A percentile compares a stretch with the other conserved stretches of the same genome.
Evolutionary conservation across 2,329 filamentous ascomycete species (phyloP).

Genomic region (Herpotrichia juniperi): DNA sequence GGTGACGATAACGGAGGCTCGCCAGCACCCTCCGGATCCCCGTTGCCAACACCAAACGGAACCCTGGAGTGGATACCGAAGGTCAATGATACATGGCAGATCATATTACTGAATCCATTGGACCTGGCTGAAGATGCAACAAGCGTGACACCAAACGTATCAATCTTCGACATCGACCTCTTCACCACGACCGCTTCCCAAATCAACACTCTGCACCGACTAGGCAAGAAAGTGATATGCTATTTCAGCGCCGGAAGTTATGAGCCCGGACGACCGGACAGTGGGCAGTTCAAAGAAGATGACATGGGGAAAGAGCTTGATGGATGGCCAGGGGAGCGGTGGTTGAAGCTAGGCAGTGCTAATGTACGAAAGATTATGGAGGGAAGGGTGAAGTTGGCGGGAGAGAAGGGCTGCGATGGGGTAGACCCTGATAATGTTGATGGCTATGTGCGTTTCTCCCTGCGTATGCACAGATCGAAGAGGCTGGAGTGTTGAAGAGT

Average conservation of each 20-base stretch:
- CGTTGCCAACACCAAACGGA: conserved; percentile 30
- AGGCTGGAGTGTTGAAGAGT: background rate
- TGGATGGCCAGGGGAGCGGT: conserved; percentile 71
- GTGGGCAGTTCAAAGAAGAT: conserved; percentile 56
- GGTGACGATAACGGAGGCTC: conserved; percentile 8
- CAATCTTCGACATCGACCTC: conserved; percentile 67
- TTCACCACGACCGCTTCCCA: conserved; percentile 58
- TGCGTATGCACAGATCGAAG: background rate
- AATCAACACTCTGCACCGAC: conserved; percentile 55
- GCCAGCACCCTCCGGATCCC: conserved; percentile 27
- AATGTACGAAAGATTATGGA: conserved; percentile 71
- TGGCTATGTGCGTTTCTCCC: conserved; percentile 57
- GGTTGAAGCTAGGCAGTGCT: conserved; percentile 65
- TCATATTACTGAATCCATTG: conserved; percentile 58
- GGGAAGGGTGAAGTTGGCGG: conserved; percentile 63
- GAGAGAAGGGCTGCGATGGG: conserved; percentile 68
- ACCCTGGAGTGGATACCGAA: conserved; percentile 58
- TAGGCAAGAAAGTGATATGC: conserved; percentile 70
- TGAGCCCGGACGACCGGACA: conserved; percentile 68
- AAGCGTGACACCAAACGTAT: conserved; percentile 56
- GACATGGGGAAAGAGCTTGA: conserved; percentile 66
- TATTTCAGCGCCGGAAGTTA: conserved; percentile 77
- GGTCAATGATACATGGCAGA: conserved; percentile 65
- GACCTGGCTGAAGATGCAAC: conserved; percentile 36
- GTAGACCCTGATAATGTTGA: conserved; percentile 77